Evolutionary conservation across 2,329 filamentous ascomycete genomes (phyloP), one percentile per base, ranked within the genome.

Genomic region (Arachnopeziza araneosa): DNA sequence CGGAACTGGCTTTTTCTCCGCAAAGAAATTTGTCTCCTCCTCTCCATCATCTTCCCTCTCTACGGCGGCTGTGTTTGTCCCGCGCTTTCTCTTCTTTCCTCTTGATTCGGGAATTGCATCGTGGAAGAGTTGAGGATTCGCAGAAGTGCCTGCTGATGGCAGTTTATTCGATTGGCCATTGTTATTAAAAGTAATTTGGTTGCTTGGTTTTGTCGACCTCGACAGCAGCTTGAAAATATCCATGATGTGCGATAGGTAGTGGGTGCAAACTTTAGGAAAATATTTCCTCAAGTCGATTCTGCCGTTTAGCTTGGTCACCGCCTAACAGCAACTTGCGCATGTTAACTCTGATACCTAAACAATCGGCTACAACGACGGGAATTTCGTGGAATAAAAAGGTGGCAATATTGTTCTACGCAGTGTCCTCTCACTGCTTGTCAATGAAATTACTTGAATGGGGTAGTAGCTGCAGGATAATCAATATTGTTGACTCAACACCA

Each of bases 171-270:
- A 49, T 22, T 52, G 32, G 14, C 64, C 64, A 14, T 71, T 63
- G 21, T 70, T 68, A 26, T 51, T 52, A 9, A 12, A 22, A 12
- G 68, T 62, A 30, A 4, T 30, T 55, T 75, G 78, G 60, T 63
- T 65, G 17, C 62, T 57, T 68, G 79, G 79, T 63, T 89, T 90
- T 2, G 84, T 85, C 60, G 87, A 87, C 55, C 88, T 82, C 44
- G 88, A 90, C 61, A 92, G 77, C 32, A 92, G 77, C 69, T 86
- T 90, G 70, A 91, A 78, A 58, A 91, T 85, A 75, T 92, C 88
- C 71, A 73, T 73, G 56, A 44, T 67, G 54, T 22, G 54, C 52
- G 49, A 52, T 60, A 7, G 51, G 52, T 24, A 26, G 19, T 30
- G 52, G 52, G 52, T 21, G 52, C 24, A 24, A 22, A 54, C 3